Evolutionary conservation across 2,329 filamentous ascomycete species (phyloP), one percentile per base, ranked within the genome.

Genomic region (Botrytis medusae): DNA sequence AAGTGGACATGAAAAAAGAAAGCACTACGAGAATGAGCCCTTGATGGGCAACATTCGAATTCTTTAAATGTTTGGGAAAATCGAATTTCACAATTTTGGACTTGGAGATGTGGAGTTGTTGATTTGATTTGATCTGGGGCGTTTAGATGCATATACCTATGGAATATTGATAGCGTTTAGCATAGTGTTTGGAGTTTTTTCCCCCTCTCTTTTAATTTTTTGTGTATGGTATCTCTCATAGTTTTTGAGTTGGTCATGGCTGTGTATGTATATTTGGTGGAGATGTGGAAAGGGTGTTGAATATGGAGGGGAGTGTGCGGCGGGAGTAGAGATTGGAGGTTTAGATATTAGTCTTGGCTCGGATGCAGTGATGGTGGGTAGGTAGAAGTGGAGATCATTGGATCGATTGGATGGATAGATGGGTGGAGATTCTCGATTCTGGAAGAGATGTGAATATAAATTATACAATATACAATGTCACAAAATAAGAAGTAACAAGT

Each of bases 31-130:
- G 32, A 46, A 63, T 65, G 63, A 54, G 63, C 34, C 68, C 54
- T 70, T 70, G 57, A 69, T 62, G 74, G 63, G 68, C 37, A n/a
- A 69, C 29, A 29, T 70, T 63, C 40, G n/a, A 32, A 70, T 70
- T 62, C 14, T 44, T 40, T 32, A 8, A 16, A 5, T 42, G 29
- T n/a, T 7, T 57, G 65, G 37, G 65, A 57, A n/a, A 42, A 25
- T 22, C 6, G 8, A 29, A 32, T 12, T 57, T 32, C 18, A 68
- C 18, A 42, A 22, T 12, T 54, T 57, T 68, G 48, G 18, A 42
- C 65, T 68, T 57, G 34, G 65, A 40, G 34, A 12, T 40, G 32
- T 7, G 65, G 65, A 25, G 65, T 68, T 51, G 22, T 25, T 68
- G 37, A 42, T 42, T 42, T 22, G 48, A 16, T 29, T 22, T 68